Base-by-base conservation (phyloP, 441 rosid species). In the Gossypium davidsonii region DNA sequence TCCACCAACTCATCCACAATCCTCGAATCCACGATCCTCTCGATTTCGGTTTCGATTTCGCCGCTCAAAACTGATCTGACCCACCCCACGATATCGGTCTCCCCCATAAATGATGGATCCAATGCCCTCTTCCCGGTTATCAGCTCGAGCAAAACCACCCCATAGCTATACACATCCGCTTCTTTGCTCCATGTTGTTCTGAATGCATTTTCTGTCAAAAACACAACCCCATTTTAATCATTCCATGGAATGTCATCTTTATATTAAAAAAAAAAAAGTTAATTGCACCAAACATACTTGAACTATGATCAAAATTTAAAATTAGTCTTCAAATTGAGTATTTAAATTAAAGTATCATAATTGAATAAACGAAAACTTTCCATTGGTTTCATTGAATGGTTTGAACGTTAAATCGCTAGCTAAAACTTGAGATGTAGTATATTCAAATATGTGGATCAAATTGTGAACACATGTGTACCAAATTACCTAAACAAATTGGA, bases 91-190 rank as follows among this genome's bases (percentile, higher is more conserved):
- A 90, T 81, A 72, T 84, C 87, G 1, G 73, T 84, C 64, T 70
- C 81, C 66, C 74, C 90, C 1, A 66, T 20, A 64, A 85, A 85
- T n/a, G 82, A 80, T 58, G 80, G 73, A 81, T 90, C 93, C 74
- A 83, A 12, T 37, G 87, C 86, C 79, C 78, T 85, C 82, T 82
- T 89, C 79, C 94, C 80, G 0, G 88, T 83, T 71, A 93, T 73
- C 74, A 93, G 85, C 82, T 89, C 96, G 11, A 90, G 86, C 85
- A 91, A 55, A 49, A 93, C 85, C 57, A 91, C 88, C 75, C 97
- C 96, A 0, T 85, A 90, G 69, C 97, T 86, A 57, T 89, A 93
- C 42, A 91, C 93, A 77, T 93, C 97, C 1, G 89, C 86, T 28
- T 89, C 91, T 83, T 80, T 86, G 80, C 88, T 78, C 77, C 79